Conservation (phyloP, 1,139 yeast genomes). For the Lodderomyces theae region DNA sequence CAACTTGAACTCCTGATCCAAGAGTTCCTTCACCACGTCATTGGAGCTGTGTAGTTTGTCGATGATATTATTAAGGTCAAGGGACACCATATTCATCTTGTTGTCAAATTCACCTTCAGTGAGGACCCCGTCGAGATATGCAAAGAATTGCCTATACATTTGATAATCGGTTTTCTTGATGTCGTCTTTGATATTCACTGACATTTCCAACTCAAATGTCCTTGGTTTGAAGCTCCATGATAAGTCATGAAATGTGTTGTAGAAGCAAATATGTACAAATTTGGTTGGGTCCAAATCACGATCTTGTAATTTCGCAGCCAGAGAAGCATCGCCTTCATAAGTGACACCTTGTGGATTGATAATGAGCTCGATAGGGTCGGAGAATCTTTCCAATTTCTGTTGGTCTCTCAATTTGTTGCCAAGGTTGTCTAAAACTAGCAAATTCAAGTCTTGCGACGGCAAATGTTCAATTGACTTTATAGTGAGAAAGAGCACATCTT, state of each 20-base stretch:
- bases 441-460: conserved; percentile 35
- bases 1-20: conserved; percentile 34
- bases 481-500: conserved; percentile 37
- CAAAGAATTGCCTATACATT: conserved; percentile 34
- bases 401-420: conserved; percentile 34
- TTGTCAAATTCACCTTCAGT: conserved; percentile 23
- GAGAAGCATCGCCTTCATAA: neutral
- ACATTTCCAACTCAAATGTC: conserved; percentile 31
- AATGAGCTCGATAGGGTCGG: conserved; percentile 7
- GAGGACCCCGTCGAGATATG: conserved; percentile 4
- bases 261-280: conserved; percentile 39
- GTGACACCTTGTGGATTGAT: neutral
- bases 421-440: conserved; percentile 38
- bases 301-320: neutral
- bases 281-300: neutral
- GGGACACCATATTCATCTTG: conserved; percentile 27
- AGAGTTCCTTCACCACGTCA: conserved; percentile 25
- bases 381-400: conserved; percentile 21
- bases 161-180: conserved; percentile 37
- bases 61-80: conserved; percentile 31
- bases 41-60: conserved; percentile 31
- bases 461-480: conserved; percentile 30
- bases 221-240: conserved; percentile 43
- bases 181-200: conserved; percentile 34
- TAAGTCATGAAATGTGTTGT: conserved; percentile 41